phyloP scores from a whole-genome alignment of 345 rosid genomes.

The Isatis tinctoria region DNA sequence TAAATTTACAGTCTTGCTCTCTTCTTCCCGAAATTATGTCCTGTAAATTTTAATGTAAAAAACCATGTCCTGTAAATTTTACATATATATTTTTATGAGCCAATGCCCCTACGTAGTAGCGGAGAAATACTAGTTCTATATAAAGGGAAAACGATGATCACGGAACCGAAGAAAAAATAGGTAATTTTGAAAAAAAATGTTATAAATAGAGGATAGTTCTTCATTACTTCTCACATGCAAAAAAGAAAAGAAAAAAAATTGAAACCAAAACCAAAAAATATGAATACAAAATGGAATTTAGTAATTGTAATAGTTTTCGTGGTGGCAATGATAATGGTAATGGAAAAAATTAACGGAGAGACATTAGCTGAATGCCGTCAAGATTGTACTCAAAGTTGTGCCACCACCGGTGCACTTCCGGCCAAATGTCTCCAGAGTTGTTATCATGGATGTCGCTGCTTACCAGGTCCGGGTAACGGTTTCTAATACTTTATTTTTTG shows the following conservation, averaged over 20 bases:
- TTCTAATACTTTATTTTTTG: too few relatives aligned
- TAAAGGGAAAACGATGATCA: background rate
- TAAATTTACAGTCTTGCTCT: too few relatives aligned
- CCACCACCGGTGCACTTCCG: background rate
- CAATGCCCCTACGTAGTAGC: too few relatives aligned
- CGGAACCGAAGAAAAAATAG: too few relatives aligned
- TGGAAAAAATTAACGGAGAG: background rate
- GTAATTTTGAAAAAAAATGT: background rate
- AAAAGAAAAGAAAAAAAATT: background rate
- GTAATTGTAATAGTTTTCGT: background rate
- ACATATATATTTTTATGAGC: too few relatives aligned
- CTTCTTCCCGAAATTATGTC: too few relatives aligned
- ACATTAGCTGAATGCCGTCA: background rate
- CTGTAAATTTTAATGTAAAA: too few relatives aligned
- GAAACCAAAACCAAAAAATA: background rate
- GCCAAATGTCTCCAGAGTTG: background rate
- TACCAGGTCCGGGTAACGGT: too few relatives aligned
- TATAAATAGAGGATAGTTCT: background rate
- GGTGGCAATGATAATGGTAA: background rate
- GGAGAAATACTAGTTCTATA: too few relatives aligned
- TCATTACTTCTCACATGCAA: background rate
- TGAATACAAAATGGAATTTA: conserved; percentile 3
- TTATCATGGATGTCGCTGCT: background rate
- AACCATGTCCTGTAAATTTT: too few relatives aligned
- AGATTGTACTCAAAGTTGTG: conserved; percentile 8